A percentile compares a stretch with the other conserved stretches of the same genome.
Conservation (phyloP, 2,329 filamentous ascomycete genomes). For the Penicillium sp. region DNA sequence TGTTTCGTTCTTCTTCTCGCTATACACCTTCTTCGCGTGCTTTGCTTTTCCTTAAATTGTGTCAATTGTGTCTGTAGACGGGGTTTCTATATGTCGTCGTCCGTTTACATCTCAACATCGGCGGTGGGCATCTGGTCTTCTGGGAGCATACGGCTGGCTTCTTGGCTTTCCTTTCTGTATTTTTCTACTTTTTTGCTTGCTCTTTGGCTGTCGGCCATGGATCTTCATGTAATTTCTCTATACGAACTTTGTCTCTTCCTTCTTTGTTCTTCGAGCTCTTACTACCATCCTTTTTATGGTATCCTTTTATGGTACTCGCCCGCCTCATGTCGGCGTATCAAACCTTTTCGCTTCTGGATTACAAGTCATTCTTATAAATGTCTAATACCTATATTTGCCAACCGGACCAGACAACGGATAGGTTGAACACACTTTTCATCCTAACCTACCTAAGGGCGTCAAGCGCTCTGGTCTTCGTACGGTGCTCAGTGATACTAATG, state of each 20-base stretch:
- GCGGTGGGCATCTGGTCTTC: constrained; percentile 18
- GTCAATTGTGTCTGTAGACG: constrained; percentile 16
- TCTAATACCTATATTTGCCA: not conserved
- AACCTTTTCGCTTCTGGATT: not conserved
- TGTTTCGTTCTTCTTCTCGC: constrained; percentile 14
- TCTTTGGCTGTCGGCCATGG: constrained; percentile 1
- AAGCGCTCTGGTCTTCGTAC: too few relatives aligned
- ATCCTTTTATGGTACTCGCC: too few relatives aligned
- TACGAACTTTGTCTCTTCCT: constrained; percentile 14
- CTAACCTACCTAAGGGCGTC: too few relatives aligned
- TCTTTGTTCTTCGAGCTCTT: not conserved
- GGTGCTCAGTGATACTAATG: too few relatives aligned
- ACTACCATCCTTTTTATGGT: too few relatives aligned
- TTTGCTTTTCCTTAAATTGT: constrained; percentile 14
- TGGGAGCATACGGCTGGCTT: constrained; percentile 14
- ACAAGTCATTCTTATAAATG: not conserved
- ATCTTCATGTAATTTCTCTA: constrained; percentile 18
- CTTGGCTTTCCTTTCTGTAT: constrained; percentile 8
- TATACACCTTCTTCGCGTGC: constrained; percentile 13
- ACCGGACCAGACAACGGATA: not conserved
- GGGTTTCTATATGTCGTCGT: constrained; percentile 12
- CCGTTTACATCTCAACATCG: constrained; percentile 6
- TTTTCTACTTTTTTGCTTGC: constrained; percentile 1
- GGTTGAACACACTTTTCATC: too few relatives aligned
- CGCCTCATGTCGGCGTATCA: not conserved